Evolutionary conservation across 1,139 yeast species (phyloP).

Genomic region (Geotrichum candidum): DNA sequence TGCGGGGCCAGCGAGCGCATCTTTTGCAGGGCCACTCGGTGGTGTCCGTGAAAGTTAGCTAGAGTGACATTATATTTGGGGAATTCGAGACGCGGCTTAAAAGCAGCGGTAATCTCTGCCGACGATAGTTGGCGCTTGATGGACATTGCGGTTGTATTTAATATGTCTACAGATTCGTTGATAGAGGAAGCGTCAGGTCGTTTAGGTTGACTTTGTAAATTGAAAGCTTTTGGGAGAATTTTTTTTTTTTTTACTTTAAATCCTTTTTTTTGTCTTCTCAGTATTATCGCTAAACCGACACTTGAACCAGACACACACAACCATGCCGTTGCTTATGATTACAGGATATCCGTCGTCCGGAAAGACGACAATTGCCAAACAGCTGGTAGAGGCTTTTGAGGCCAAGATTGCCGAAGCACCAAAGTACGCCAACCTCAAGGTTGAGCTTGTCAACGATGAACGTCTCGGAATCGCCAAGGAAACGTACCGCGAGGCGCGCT

Average conservation of each 20-base stretch:
- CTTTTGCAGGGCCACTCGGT: conserved; percentile 66
- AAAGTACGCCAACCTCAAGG: conserved; percentile 48
- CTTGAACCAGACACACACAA: neutral
- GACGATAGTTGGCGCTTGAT: conserved; percentile 1
- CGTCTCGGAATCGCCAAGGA: conserved; percentile 64
- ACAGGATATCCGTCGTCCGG: conserved; percentile 88
- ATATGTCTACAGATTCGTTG: neutral
- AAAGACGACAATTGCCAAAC: conserved; percentile 66
- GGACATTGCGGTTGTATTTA: neutral
- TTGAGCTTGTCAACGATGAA: conserved; percentile 73
- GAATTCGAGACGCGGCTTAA: conserved; percentile 34
- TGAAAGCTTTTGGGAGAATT: neutral
- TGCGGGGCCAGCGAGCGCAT: conserved; percentile 72
- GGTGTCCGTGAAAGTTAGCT: conserved; percentile 89
- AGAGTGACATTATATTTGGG: conserved; percentile 66
- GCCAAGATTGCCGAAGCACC: conserved; percentile 44
- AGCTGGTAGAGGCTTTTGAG: conserved; percentile 46
- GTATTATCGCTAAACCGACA: neutral
- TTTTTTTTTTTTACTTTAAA: no score
- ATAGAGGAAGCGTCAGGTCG: neutral
- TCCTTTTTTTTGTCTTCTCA: neutral
- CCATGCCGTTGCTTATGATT: conserved; percentile 78
- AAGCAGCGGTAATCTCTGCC: conserved; percentile 15
- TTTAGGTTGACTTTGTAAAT: neutral
- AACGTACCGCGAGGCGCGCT: conserved; percentile 58